Base-by-base conservation (phyloP, 2,329 filamentous ascomycete genomes). In the Scorias spongiosa region DNA sequence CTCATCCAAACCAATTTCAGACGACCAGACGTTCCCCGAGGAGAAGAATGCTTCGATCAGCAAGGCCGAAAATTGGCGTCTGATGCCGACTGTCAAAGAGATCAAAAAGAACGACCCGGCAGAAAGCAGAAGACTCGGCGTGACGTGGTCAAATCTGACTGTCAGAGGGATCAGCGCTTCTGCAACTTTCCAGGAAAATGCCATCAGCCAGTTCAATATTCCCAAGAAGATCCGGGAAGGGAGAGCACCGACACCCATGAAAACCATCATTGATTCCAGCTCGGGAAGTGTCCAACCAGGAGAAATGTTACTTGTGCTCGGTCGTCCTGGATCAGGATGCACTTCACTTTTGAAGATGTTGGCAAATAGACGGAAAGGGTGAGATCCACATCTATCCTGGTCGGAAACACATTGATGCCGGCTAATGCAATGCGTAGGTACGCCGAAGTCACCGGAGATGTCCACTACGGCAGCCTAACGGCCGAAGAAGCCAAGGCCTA, bases 221-320 rank as follows among this genome's bases (percentile, higher is more conserved):
- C 68, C 71, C 2, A 67, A 70, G 32, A 40, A 42, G 15, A 37
- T 41, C 5, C 37, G 42, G 3, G 44, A 42, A 9, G 40, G 36
- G 9, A 28, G 29, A 14, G 42, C 42, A 37, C 34, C 40, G 11
- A 62, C 69, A n/a, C 48, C 76, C 43, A 68, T 67, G 44, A 78
- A 75, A 0, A 77, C 85, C 38, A 29, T 37, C 29, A 45, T 93
- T 18, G 72, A 84, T 48, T 69, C 75, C 50, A 89, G 88, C 65
- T 71, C 69, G 42, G 82, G 67, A 40, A 62, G 70, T 1, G 76
- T 78, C 45, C 78, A 80, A 50, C 83, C 85, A 0, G 88, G 87
- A 1, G 87, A 94, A 67, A 93, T 94, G 86, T 74, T 89, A 0
- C 69, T 93, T 1, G 85, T 93, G 0, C 69, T 93, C 7, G 85